Base-by-base conservation (phyloP, 192 early-diverging fungal genomes). In the Coemansia sp. region DNA sequence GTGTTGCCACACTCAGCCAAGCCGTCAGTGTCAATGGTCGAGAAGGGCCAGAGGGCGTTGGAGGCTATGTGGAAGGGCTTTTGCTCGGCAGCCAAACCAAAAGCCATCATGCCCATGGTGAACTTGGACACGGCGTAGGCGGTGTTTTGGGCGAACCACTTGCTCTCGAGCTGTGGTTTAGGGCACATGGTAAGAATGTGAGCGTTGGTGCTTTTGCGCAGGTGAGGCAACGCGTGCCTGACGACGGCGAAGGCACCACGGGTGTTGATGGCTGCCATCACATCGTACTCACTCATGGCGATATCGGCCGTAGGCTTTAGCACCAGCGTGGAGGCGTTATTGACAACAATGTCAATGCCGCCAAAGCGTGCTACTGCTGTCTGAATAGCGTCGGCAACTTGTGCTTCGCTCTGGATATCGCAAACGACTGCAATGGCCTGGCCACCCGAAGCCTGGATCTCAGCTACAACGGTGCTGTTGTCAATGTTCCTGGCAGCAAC, bases 331-430 rank as follows among this genome's bases (percentile, higher is more conserved):
- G 87, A 85, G 0, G 93, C 83, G 62, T 89, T 86, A 72, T 92
- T 94, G 69, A 92, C 88, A 35, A 94, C 75, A 48, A 94, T 88
- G 67, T 94, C 92, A 65, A 94, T 89, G 7, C 89, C 89, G 35
- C 90, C 91, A 86, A 94, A 92, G 54, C 73, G 73, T 9, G 69
- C 42, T 1, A 83, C 89, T 2, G 88, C 85, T 62, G 85, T 72
- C 14, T 77, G 74, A 59, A 94, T 83, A 4, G 89, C 91, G 4
- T 66, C 78, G 54, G 85, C 64, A 39, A 93, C 85, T 39, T 91
- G 88, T 3, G 85, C 85, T 67, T 93, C 93, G 64, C 83, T 78
- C 35, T 87, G 87, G 48, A 94, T 87, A 66, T 94, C 93, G 74
- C 93, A 94, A 27, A 85, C 24, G 44, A 94, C 64, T 0, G 89